Conservation (phyloP, 176 grass and related monocot species). For the Phragmites australis region DNA sequence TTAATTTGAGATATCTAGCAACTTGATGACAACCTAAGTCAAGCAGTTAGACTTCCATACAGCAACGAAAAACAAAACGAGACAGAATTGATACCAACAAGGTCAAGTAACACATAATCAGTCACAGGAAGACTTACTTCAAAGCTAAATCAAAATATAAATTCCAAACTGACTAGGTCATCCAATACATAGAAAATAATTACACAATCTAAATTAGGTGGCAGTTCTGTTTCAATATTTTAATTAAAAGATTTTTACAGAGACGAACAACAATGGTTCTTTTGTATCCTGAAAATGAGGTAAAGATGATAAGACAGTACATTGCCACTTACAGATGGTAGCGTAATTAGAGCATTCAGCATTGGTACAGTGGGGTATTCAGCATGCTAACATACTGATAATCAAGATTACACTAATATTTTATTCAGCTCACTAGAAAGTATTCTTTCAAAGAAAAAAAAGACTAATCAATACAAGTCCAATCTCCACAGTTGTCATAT, state of each 20-base stretch:
- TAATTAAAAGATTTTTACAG: neutral
- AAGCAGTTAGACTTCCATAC: neutral
- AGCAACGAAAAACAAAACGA: neutral
- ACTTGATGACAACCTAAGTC: neutral
- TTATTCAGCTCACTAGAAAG: neutral
- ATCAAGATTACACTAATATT: constrained; percentile 11
- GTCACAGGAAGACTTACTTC: neutral
- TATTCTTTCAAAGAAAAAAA: neutral
- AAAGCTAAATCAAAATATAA: neutral
- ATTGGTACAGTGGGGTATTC: neutral
- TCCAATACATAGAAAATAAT: constrained; percentile 11
- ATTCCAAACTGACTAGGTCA: constrained; percentile 19
- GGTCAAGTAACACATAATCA: constrained; percentile 22
- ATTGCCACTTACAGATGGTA: neutral
- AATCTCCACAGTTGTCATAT: neutral
- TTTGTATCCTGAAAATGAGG: constrained; percentile 1
- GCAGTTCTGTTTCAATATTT: neutral
- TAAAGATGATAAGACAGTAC: constrained; percentile 7
- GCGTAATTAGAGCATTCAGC: constrained; percentile 20
- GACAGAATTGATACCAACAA: constrained; percentile 24
- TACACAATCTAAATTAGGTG: constrained; percentile 16
- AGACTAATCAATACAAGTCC: neutral
- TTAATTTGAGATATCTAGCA: neutral
- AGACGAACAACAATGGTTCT: neutral
- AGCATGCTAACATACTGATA: neutral